phyloP scores from a whole-genome alignment of 768 basidiomycete species.

The Cystobasidiopsis lactophilus region DNA sequence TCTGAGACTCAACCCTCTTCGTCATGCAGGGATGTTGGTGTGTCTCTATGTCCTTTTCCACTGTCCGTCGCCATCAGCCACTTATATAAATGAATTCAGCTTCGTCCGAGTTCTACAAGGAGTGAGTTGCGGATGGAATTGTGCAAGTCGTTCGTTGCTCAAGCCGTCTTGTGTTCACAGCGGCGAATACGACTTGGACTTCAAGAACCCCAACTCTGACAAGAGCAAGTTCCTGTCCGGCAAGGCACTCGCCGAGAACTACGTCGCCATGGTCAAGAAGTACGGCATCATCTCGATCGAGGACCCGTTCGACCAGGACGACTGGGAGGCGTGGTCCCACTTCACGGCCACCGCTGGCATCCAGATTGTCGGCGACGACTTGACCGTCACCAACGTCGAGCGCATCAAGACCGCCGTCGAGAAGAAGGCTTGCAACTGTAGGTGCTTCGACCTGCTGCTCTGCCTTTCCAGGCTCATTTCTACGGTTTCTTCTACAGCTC shows the following conservation, averaged over 20 bases:
- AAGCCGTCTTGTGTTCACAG: not conserved
- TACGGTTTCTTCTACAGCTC: conserved; percentile 31
- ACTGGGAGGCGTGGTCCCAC: conserved; percentile 94
- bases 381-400: conserved; percentile 91
- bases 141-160: too few species aligned
- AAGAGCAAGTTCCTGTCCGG: conserved; percentile 89
- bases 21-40: not conserved
- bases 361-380: conserved; percentile 86
- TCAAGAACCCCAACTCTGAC: conserved; percentile 99
- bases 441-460: not conserved
- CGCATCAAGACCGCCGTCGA: conserved; percentile 97
- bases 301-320: conserved; percentile 99
- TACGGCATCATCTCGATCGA: conserved; percentile 89
- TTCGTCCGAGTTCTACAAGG: conserved; percentile 99
- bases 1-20: not conserved
- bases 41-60: not conserved
- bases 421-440: conserved; percentile 86
- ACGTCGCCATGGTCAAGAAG: conserved; percentile 63
- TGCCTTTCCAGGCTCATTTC: too few species aligned
- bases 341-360: conserved; percentile 58
- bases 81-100: conserved; percentile 37
- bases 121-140: conserved; percentile 21
- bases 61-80: not conserved
- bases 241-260: conserved; percentile 73
- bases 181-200: conserved; percentile 95